Base-by-base conservation (phyloP, 768 basidiomycete genomes). In the Coprinopsis sp. region DNA sequence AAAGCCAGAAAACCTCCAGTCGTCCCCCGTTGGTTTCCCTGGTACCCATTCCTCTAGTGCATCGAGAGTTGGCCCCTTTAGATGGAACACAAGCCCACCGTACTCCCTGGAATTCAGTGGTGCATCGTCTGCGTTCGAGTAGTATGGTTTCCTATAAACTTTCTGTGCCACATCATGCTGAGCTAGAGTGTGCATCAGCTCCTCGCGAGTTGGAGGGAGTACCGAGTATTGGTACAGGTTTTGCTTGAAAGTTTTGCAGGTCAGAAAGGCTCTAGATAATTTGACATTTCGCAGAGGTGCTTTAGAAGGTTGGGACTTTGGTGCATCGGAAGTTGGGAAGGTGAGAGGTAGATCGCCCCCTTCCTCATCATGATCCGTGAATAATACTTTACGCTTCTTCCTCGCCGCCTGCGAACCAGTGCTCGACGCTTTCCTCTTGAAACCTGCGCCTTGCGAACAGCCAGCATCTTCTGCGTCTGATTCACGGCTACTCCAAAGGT, bases 261-360 rank as follows among this genome's bases (percentile, higher is more conserved):
- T 47, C 16, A 63, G 55, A 52, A 60, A 65, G 4, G 53, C 61
- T 34, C 54, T 58, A 12, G 62, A 64, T 33, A 63, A 58, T 25
- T 62, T 51, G 19, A 63, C 54, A 22, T 59, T 56, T 28, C 63
- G 58, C 11, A 28, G 22, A 5, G 16, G 18, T 7, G 44, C 27
- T 1, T 44, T 30, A 5, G 46, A 47, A 7, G 46, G 14, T 31
- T 19, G 11, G 10, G 34, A 18, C 34, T 10, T 37, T 18, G 18
- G 11, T 37, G 95, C 95, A 10, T 74, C 95, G 46, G 93, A 98
- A 63, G 95, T 98, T n/a, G n/a, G n/a, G n/a, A n/a, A n/a, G n/a
- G n/a, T n/a, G n/a, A n/a, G n/a, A n/a, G n/a, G n/a, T n/a, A n/a
- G n/a, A n/a, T n/a, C n/a, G n/a, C n/a, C n/a, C n/a, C n/a, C n/a